Evolutionary conservation across 2,329 filamentous ascomycete genomes (phyloP).

Genomic region (Cladosporium cucumerinum): DNA sequence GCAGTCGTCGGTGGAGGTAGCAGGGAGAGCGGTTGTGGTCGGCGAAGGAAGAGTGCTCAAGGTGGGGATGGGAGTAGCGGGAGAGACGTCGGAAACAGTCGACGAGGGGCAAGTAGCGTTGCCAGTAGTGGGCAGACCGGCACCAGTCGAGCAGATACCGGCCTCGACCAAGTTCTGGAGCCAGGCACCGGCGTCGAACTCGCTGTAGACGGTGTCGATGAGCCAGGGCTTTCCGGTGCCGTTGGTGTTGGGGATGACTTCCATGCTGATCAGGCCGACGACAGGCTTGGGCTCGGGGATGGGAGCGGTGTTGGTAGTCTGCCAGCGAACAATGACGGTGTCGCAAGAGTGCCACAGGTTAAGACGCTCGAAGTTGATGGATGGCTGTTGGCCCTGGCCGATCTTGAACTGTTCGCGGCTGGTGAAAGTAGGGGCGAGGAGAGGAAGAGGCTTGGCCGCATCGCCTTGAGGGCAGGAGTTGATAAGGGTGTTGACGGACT

Average conservation of each 20-base stretch:
- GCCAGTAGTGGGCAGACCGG: conserved; percentile 3
- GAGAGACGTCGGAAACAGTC: conserved; percentile 1
- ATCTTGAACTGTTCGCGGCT: conserved; percentile 27
- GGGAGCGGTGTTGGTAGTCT: conserved; percentile 30
- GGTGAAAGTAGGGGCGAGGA: conserved; percentile 29
- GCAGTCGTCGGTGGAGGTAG: background rate
- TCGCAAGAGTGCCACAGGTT: conserved; percentile 30
- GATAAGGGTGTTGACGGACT: conserved; percentile 35
- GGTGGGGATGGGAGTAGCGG: background rate
- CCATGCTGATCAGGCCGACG: conserved; percentile 29
- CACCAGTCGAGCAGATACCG: conserved; percentile 23
- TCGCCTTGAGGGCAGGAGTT: conserved; percentile 30
- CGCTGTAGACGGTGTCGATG: conserved; percentile 31
- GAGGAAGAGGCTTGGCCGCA: conserved; percentile 23
- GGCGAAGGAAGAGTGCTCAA: background rate
- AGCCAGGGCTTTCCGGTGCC: conserved; percentile 24
- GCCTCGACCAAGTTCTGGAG: conserved; percentile 30
- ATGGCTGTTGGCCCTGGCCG: conserved; percentile 32
- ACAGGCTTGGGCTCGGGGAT: conserved; percentile 28
- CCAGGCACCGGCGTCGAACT: conserved; percentile 35
- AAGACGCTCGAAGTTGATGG: conserved; percentile 32
- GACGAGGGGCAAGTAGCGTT: background rate
- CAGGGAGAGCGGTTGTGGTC: background rate
- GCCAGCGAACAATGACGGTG: conserved; percentile 32
- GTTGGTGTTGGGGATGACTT: conserved; percentile 21